Base-by-base conservation (phyloP, 1,284 basidiomycete species). In the Abortiporus biennis region DNA sequence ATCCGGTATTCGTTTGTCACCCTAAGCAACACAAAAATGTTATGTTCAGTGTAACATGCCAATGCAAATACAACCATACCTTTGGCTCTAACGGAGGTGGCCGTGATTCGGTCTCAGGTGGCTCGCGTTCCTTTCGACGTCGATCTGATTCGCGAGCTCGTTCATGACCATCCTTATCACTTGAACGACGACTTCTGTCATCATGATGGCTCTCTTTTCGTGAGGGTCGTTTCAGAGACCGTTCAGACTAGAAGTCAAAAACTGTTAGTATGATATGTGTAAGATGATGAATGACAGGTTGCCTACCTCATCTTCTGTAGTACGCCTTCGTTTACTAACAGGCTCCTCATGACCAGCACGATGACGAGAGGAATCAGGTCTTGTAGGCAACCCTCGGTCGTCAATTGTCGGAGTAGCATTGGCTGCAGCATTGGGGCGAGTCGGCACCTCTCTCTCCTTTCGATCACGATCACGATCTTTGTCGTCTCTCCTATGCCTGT, bases 161-260 rank as follows among this genome's bases (percentile, higher is more conserved):
- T 17, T 85, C 83, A 45, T 80, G 74, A 13, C 69, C 61, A 24
- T 85, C 83, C 57, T 85, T 85, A 34, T 86, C 84, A n/a, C 71
- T 66, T n/a, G 65, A 65, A 33, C 84, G 73, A 23, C 82, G 74
- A 48, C 62, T 64, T 29, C 84, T 70, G 24, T 87, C 85, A 45
- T 87, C 85, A 43, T 84, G 75, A 54, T 86, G 80, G 21, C 74
- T 64, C 5, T 87, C 85, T 56, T 84, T 85, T 37, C 85, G 78
- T 46, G 84, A 81, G 42, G 75, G 74, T 23, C 85, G 79, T 57
- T 88, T 88, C 11, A 78, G 74, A 33, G 71, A 69, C 47, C 85
- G 74, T 42, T 88, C 85, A 46, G 74, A 63, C 83, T 87, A 50
- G 6, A 42, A 9, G 30, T 35, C 42, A 45, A 48, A 16, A 41